Base-by-base conservation (phyloP, 2,329 filamentous ascomycete species). In the Talaromyces amestolkiae region DNA sequence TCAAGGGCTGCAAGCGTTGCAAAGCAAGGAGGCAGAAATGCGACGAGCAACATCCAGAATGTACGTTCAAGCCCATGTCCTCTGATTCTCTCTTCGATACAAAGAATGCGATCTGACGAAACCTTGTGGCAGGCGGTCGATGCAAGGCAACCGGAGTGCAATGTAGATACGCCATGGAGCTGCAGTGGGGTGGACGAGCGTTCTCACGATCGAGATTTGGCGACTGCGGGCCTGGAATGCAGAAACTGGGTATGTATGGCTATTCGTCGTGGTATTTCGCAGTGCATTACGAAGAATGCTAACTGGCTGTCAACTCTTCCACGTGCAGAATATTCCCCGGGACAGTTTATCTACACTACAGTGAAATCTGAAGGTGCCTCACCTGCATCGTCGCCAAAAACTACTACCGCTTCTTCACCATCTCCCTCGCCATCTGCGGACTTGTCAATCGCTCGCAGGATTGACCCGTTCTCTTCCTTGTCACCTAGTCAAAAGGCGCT, bases 1-100 rank as follows among this genome's bases (percentile, higher is more conserved):
- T 79, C 60, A 76, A 73, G 60, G 79, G 79, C n/a, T 80, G 79
- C 72, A 76, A 76, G 67, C 74, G 78, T 70, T 80, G 79, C 76
- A 80, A 79, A 71, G 72, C 75, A 58, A 77, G 79, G 43, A 76
- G 79, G 62, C 77, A 81, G 68, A 81, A 81, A 77, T 81, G 79
- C 71, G 79, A 81, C 67, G 79, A 81, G 70, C 71, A 73, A 61
- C 75, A 75, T 65, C 79, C 79, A 31, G 72, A 68, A 58, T 81
- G 79, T 70, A 66, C 47, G 65, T 41, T 24, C 37, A 7, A n/a
- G 15, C 17, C 19, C n/a, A 17, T 33, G 9, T 43, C 15, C 17
- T 24, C 3, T 53, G 27, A 13, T 7, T 24, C 41, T 37, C 11
- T n/a, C 3, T 37, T 31, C 13, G 15, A 15, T 5, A 2, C 6